Base-by-base conservation (phyloP, 208 protist species). In the Strigomonas galati region DNA sequence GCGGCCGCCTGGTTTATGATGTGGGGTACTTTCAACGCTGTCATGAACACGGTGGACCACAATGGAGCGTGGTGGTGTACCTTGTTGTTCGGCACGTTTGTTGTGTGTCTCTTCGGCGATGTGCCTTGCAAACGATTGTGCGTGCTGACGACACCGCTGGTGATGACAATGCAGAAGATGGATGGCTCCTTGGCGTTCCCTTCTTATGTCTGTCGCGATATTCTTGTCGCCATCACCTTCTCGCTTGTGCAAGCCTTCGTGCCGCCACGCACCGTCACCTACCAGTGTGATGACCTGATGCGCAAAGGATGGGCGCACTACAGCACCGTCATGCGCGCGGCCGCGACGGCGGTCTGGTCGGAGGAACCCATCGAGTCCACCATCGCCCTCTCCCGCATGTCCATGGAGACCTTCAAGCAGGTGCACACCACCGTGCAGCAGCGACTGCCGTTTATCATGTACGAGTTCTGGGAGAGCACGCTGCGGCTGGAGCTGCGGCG, bases 21-120 rank as follows among this genome's bases (percentile, higher is more conserved):
- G 55, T 84, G 78, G 78, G 78, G 78, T 27, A 55, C 46, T 12
- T 15, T 84, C 6, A 69, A 72, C 26, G 67, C 63, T 35, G n/a
- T 48, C 0, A 77, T 48, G 51, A 58, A 64, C 31, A n/a, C 67
- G 2, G 51, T 72, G 0, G 28, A 35, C 0, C 43, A 84, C 61
- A 35, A 12, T 32, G 37, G 27, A 28, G 66, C 64, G 28, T 80
- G 78, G 73, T 84, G 78, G 78, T 84, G 61, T 55, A 19, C 68
- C 0, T 32, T 72, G 14, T 56, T 84, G 31, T 63, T 72, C 28
- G 52, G 32, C 19, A 23, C 21, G 7, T 80, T 80, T 70, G 23
- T 59, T 37, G 21, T 80, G 27, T 75, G 63, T 7, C 58, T 80
- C 4, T 53, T 74, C 24, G 78, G 78, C 1, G 68, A 80, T 30